phyloP scores from a whole-genome alignment of 2,329 filamentous ascomycete species.

The Xylariomycetidae sp. region DNA sequence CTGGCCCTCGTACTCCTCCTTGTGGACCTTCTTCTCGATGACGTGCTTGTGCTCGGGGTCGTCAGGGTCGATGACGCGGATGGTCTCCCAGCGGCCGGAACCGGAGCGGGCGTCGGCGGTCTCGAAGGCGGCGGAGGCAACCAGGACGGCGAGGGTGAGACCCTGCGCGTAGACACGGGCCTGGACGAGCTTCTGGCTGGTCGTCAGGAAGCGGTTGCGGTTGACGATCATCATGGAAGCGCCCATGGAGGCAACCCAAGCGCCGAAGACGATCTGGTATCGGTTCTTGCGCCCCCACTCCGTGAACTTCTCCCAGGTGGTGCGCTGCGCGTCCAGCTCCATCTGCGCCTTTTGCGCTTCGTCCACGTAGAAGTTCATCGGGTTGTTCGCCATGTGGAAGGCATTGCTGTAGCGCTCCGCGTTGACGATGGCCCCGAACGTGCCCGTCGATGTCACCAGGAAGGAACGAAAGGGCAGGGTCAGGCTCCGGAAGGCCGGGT shows the following conservation, averaged over 20 bases:
- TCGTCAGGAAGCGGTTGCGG: slow-evolving; percentile 67
- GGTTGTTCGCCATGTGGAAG: slow-evolving; percentile 67
- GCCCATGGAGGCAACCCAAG: slow-evolving; percentile 77
- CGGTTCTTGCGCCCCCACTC: slow-evolving; percentile 74
- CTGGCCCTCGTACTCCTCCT: slow-evolving; percentile 80
- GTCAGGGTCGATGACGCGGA: slow-evolving; percentile 72
- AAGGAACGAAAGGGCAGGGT: slow-evolving; percentile 89
- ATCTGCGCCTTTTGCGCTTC: slow-evolving; percentile 50
- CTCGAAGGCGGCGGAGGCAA: slow-evolving; percentile 80
- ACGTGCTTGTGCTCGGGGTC: slow-evolving; percentile 77
- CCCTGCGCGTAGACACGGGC: slow-evolving; percentile 92
- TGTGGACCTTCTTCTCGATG: slow-evolving; percentile 82
- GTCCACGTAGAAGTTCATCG: slow-evolving; percentile 61
- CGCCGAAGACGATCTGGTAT: slow-evolving; percentile 77
- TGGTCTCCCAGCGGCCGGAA: slow-evolving; percentile 74
- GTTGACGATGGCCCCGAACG: slow-evolving; percentile 81
- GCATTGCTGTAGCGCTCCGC: slow-evolving; percentile 64
- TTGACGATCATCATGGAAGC: slow-evolving; percentile 69
- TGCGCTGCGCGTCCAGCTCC: slow-evolving; percentile 50
- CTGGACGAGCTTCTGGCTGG: slow-evolving; percentile 84
- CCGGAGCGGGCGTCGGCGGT: slow-evolving; percentile 69
- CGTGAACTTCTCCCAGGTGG: slow-evolving; percentile 53
- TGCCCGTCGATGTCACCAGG: slow-evolving; percentile 74
- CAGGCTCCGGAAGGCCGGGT: slow-evolving; percentile 69
- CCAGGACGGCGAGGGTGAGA: slow-evolving; percentile 75